Base-by-base conservation (phyloP, 2,329 filamentous ascomycete genomes). In the Pseudogymnoascus sp. region DNA sequence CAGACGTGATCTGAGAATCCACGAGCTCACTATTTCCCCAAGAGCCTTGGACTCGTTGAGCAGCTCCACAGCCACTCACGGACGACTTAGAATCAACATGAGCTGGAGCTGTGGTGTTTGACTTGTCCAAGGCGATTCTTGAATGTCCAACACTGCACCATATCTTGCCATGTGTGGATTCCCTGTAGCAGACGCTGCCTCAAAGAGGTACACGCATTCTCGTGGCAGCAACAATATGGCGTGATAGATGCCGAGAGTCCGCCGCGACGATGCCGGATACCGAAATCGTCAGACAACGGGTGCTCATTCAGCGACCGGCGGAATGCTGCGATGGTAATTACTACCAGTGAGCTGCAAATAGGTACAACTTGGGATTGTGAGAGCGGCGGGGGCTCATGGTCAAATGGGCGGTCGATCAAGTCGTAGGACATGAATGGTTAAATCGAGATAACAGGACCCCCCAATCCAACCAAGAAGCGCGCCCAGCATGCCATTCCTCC, bases 341-440 rank as follows among this genome's bases (percentile, higher is more conserved):
- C 22, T 19, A 35, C 50, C 50, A 19, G 28, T 33, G 28, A 22
- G 28, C 10, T 7, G 50, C 10, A 56, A 2, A 33, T 31, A 19
- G 24, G 50, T 33, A 56, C 50, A 33, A 33, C 26, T 56, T 56
- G 50, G 50, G 50, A 19, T 56, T 10, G 50, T 56, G 50, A 6
- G n/a, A 31, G 50, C 50, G 50, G 50, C 28, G 28, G 28, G 50
- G 28, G 19, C 50, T 56, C 26, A 19, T 19, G 26, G 28, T 56
- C 46, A 56, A 53, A 56, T 33, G 10, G 50, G 24, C 28, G 50
- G 50, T 35, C 50, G 50, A n/a, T 56, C 50, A 56, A 56, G 50
- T 56, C 50, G 50, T 33, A 33, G 28, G 50, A 35, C 28, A 56
- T 56, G 50, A 33, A 33, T 6, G n/a, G 50, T 56, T 56, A 56